A percentile compares a stretch with the other conserved stretches of the same genome.
Conservation (phyloP, 345 rosid species). For the Dipteronia sinensis region DNA sequence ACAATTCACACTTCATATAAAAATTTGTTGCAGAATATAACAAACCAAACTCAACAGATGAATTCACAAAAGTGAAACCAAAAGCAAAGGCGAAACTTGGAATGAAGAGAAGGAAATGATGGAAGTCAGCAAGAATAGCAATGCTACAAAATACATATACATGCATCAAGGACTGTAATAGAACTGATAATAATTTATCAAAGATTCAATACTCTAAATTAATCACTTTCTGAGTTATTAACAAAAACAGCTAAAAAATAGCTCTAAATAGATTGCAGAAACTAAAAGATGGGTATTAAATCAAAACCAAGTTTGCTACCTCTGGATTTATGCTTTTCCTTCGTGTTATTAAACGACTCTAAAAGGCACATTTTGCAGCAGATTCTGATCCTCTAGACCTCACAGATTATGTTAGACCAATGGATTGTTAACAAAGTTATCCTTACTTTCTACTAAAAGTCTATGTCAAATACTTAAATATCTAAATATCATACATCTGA, state of each 20-base stretch:
- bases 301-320: background rate
- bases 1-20: background rate
- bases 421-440: background rate
- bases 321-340: background rate
- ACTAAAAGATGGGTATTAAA: background rate
- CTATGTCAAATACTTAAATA: background rate
- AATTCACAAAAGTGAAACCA: background rate
- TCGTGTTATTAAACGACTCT: background rate
- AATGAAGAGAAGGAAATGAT: background rate
- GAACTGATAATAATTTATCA: background rate
- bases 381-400: background rate
- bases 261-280: conserved; percentile 4
- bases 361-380: background rate
- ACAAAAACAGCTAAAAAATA: background rate
- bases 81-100: background rate
- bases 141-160: background rate
- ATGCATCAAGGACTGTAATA: background rate
- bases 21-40: background rate
- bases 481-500: background rate
- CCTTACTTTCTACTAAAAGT: background rate
- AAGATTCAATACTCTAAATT: background rate
- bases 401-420: background rate
- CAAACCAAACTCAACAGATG: background rate
- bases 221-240: background rate
- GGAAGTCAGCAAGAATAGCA: background rate